Evolutionary conservation across 768 basidiomycete genomes (phyloP).

Genomic region (Russula dissimulans): DNA sequence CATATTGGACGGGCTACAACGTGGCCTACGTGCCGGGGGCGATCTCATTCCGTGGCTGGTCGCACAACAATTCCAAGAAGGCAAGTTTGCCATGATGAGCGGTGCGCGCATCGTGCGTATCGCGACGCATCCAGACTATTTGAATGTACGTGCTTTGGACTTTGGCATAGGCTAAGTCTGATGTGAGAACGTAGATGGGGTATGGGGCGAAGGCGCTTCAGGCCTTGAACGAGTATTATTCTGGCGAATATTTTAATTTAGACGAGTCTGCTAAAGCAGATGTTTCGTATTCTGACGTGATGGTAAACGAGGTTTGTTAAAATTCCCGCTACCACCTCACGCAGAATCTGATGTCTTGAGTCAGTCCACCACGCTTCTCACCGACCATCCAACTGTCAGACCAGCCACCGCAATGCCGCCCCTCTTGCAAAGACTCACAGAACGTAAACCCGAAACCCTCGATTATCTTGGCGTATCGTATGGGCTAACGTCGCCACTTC

Average conservation of each 20-base stretch:
- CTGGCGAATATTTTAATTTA: slow-evolving; percentile 83
- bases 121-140: slow-evolving; percentile 93
- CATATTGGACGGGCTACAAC: slow-evolving; percentile 76
- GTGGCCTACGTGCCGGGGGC: slow-evolving; percentile 80
- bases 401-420: slow-evolving; percentile 79
- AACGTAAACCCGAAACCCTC: slow-evolving; percentile 79
- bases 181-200: slow-evolving; percentile 62
- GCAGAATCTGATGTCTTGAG: not conserved
- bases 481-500: slow-evolving; percentile 78
- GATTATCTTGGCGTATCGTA: slow-evolving; percentile 97
- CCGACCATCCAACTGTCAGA: slow-evolving; percentile 69
- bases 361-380: slow-evolving; percentile 51
- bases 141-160: slow-evolving; percentile 47
- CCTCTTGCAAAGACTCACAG: slow-evolving; percentile 80
- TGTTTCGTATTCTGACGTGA: slow-evolving; percentile 50
- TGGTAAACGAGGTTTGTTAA: slow-evolving; percentile 39
- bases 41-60: slow-evolving; percentile 99
- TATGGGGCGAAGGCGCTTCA: slow-evolving; percentile 88
- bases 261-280: slow-evolving; percentile 54
- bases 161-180: slow-evolving; percentile 4
- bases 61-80: slow-evolving; percentile 93
- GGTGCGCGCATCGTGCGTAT: slow-evolving; percentile 89
- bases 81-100: slow-evolving; percentile 82
- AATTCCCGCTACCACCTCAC: not conserved
- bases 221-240: slow-evolving; percentile 82